Evolutionary conservation across 2,329 filamentous ascomycete genomes (phyloP).

Genomic region (Fusarium domesticum): DNA sequence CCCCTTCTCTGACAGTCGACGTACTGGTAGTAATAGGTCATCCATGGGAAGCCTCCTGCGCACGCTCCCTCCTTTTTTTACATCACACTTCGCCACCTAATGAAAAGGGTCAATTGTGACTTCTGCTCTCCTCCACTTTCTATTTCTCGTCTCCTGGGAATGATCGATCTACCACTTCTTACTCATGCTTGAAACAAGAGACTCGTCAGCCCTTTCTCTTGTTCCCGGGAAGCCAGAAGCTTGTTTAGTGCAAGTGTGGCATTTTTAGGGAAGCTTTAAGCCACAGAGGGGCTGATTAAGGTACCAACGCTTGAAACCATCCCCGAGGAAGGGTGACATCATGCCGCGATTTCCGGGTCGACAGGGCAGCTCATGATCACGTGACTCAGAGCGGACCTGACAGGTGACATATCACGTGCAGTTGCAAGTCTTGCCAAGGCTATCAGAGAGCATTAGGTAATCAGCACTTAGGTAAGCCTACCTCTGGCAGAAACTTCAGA

Average conservation of each 20-base stretch:
- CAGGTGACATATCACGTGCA: constrained; percentile 2
- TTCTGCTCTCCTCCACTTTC: constrained; percentile 3
- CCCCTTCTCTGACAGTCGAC: no score
- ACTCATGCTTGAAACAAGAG: constrained; percentile 24
- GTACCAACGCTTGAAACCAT: neutral
- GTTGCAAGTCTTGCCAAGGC: fast-evolving
- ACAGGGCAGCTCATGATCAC: constrained; percentile 2
- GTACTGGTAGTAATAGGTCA: no score
- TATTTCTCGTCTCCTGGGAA: constrained; percentile 11
- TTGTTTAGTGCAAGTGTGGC: neutral
- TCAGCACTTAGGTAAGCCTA: constrained; percentile 17
- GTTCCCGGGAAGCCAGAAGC: no score
- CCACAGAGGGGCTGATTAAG: constrained; percentile 18
- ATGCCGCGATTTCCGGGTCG: constrained; percentile 8
- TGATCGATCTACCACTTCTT: constrained; percentile 8
- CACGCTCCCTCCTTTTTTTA: constrained; percentile 16
- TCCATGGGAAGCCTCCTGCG: constrained; percentile 6
- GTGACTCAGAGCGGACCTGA: constrained; percentile 4
- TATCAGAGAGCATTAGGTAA: constrained; percentile 3
- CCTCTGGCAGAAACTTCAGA: constrained; percentile 28
- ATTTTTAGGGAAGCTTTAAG: constrained; percentile 1
- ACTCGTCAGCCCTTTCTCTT: constrained; percentile 22
- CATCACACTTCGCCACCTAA: constrained; percentile 23
- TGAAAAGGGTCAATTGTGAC: constrained; percentile 15
- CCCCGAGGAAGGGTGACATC: constrained; percentile 20